Evolutionary conservation across 140 eudicot species (phyloP).

Genomic region (Erigeron philadelphicus): DNA sequence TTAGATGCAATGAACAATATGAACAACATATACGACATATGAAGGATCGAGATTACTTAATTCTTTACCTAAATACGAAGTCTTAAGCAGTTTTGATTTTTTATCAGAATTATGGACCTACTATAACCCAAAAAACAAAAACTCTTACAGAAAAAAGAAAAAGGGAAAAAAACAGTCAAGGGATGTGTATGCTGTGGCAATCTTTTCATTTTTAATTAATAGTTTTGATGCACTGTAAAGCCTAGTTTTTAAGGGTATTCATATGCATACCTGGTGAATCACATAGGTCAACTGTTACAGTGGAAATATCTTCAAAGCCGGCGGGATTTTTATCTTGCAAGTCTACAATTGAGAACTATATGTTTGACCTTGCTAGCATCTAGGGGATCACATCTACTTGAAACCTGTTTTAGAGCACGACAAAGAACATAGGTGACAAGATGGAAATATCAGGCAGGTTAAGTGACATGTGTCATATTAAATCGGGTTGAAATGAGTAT

Average conservation of each 20-base stretch:
- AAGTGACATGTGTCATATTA: not conserved
- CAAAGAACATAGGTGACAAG: not conserved
- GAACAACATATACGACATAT: not conserved
- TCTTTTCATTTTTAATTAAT: too few relatives aligned
- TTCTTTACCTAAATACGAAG: not conserved
- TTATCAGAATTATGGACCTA: not conserved
- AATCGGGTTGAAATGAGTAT: too few relatives aligned
- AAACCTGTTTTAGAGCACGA: too few relatives aligned
- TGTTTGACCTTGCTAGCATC: not conserved
- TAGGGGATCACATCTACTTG: not conserved
- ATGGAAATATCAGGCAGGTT: not conserved
- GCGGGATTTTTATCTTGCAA: too few relatives aligned
- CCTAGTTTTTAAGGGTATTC: not conserved
- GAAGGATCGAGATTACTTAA: not conserved
- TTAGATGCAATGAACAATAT: not conserved
- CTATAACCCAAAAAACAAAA: not conserved
- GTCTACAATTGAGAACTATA: too few relatives aligned
- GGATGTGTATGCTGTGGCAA: too few relatives aligned
- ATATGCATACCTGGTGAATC: not conserved
- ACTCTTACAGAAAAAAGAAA: too few relatives aligned
- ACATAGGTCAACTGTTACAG: too few relatives aligned
- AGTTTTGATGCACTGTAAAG: not conserved
- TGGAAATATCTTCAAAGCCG: too few relatives aligned
- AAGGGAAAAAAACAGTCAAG: not conserved
- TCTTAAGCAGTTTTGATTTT: not conserved